Percentiles rank a stretch among this genome's conserved stretches.
These are phyloP conservation scores for Colletotrichum simmondsii DNA, from an alignment of 2,329 filamentous ascomycete genomes.

Conservation along the genomic window DNA sequence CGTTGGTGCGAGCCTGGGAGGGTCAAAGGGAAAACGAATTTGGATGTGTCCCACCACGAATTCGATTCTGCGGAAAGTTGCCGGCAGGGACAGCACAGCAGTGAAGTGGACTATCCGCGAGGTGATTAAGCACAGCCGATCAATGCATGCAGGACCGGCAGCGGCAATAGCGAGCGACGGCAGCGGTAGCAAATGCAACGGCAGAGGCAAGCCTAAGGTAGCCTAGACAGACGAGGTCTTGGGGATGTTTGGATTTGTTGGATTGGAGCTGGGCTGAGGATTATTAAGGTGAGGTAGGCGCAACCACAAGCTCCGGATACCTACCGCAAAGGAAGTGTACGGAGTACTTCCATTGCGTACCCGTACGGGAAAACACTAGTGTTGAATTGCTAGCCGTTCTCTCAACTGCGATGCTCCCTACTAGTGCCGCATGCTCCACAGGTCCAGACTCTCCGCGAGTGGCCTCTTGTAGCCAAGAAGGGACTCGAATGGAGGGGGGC, in stretches of 20 bases:
- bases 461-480: slow-evolving; percentile 3
- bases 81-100: background rate
- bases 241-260: background rate
- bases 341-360: background rate
- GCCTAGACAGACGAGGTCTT: background rate
- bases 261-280: background rate
- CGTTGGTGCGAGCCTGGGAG: background rate
- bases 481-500: background rate
- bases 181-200: background rate
- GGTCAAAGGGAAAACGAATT: background rate
- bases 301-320: background rate
- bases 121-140: background rate
- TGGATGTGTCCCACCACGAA: background rate
- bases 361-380: slow-evolving; percentile 4
- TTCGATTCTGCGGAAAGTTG: background rate
- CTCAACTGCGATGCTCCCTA: slow-evolving; percentile 5
- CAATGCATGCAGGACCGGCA: background rate
- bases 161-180: background rate
- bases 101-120: background rate
- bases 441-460: slow-evolving; percentile 16
- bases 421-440: slow-evolving; percentile 29
- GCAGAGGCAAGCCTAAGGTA: background rate
- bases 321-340: no score
- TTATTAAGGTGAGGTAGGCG: slow-evolving; percentile 26
- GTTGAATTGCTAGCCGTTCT: background rate